Evolutionary conservation across 192 early-diverging fungal genomes (phyloP), one percentile per base, ranked within the genome.

Genomic region (Backusella tarrabulga): DNA sequence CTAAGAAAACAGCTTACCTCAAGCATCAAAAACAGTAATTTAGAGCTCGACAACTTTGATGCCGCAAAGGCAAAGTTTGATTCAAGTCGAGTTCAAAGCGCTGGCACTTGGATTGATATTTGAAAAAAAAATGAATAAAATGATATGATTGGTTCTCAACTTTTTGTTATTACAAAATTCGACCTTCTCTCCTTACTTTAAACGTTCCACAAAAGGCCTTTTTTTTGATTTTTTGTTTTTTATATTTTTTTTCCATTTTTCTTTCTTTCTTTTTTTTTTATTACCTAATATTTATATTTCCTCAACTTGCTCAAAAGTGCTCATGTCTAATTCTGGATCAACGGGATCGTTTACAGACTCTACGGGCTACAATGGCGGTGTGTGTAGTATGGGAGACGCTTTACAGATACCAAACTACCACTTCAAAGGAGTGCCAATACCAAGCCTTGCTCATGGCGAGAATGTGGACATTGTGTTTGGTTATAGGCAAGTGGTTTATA

Each of bases 381-480:
- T 29, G 8, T 4, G 26, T 29, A 11, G 21, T 63, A 63, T 72
- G 1, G 60, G 74, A 14, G 79, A 76, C 29, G 9, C 52, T 15
- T 15, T 80, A 26, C 79, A 80, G 41, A 80, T 80, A 42, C 79
- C 74, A 26, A 74, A 74, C 60, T 80, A 80, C 21, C 74, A 76
- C 34, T 80, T 80, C 17, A 80, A 77, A 41, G 34, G 29, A n/a
- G 50, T 60, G 14, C 79, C 79, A 6, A 67, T 72, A 29, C 52
- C 79, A 54, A 69, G 73, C 41, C 67, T 74, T 34, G 73, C 67
- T 66, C 69, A 70, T 72, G 79, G 79, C 1, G 79, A 80, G 21
- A 80, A 71, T 36, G 75, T 67, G 4, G 68, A 80, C 26, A 76
- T 80, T 40, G 56, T 75, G 0, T 76, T 40, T 71, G 79, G 79